A percentile compares a stretch with the other conserved stretches of the same genome.
These are phyloP conservation scores for Vaccinium corymbosum DNA, from an alignment of 148 eudicot species.

Conservation along the genomic window DNA sequence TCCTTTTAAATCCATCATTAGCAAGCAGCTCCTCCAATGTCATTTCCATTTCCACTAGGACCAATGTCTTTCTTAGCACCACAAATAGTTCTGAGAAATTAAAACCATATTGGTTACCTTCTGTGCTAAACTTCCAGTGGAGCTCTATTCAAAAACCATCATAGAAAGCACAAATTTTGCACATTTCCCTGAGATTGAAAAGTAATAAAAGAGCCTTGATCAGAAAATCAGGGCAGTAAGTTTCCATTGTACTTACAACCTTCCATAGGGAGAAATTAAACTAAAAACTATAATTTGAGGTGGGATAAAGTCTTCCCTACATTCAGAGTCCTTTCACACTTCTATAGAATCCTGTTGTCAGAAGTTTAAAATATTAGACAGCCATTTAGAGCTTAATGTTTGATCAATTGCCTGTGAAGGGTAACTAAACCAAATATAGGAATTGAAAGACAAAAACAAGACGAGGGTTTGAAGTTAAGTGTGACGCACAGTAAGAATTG, in stretches of 20 bases:
- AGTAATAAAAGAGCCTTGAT: background rate
- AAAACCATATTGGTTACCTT: background rate
- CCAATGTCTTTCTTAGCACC: background rate
- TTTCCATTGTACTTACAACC: background rate
- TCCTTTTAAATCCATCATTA: slow-evolving; percentile 43
- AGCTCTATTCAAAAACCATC: background rate
- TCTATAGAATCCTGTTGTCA: background rate
- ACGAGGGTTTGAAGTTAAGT: background rate
- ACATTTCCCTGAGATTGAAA: background rate
- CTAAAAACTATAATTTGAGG: too few species aligned
- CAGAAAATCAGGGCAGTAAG: background rate
- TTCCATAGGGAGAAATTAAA: too few species aligned
- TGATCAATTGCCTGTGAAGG: background rate
- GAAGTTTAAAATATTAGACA: background rate
- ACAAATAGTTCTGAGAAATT: slow-evolving; percentile 6
- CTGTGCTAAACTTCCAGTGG: background rate
- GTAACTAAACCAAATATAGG: background rate
- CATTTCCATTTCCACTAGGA: slow-evolving; percentile 37
- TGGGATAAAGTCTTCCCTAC: background rate
- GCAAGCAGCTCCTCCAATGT: slow-evolving; percentile 51
- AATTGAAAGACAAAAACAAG: background rate
- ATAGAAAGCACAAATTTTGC: slow-evolving; percentile 2
- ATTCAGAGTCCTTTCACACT: background rate
- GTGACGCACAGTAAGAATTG: background rate
- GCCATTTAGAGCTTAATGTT: background rate